phyloP scores from a whole-genome alignment of 176 grass and related monocot genomes.

The Calamus simplicifolius region DNA sequence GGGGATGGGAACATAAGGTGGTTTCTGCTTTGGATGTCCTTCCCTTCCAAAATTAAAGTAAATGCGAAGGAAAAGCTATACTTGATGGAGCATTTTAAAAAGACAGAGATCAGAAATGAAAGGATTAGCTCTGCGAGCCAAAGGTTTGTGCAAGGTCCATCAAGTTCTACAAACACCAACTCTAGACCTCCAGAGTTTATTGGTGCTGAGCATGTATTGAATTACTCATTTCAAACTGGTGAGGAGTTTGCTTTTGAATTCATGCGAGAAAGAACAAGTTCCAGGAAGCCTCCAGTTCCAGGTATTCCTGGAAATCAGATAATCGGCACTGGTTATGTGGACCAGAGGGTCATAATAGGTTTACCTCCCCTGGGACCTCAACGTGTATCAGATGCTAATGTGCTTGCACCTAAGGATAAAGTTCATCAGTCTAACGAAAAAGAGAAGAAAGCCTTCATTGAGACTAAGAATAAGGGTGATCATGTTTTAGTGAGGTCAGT shows the following conservation, averaged over 20 bases:
- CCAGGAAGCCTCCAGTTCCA: neutral
- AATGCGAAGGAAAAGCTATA: neutral
- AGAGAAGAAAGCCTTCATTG: neutral
- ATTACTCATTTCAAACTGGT: slow-evolving; percentile 32
- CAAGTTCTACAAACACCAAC: neutral
- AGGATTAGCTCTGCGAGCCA: slow-evolving; percentile 5
- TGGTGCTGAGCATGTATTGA: slow-evolving; percentile 26
- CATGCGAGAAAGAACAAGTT: slow-evolving; percentile 31
- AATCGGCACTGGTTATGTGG: slow-evolving; percentile 18
- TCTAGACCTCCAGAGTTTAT: slow-evolving; percentile 12
- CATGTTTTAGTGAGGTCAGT: neutral
- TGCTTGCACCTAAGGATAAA: neutral
- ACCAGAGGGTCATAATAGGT: slow-evolving; percentile 19
- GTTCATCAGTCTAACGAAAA: no score
- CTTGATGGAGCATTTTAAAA: slow-evolving; percentile 4
- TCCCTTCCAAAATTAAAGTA: neutral
- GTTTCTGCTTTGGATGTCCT: no score
- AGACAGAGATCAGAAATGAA: slow-evolving; percentile 22
- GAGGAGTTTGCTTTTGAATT: slow-evolving; percentile 42
- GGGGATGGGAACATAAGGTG: no score
- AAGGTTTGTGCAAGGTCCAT: neutral
- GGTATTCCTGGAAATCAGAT: slow-evolving; percentile 1
- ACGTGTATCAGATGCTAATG: neutral
- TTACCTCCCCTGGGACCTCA: neutral
- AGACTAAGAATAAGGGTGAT: neutral